Conservation (phyloP, 2,329 filamentous ascomycete genomes). For the Talaromyces sp. region DNA sequence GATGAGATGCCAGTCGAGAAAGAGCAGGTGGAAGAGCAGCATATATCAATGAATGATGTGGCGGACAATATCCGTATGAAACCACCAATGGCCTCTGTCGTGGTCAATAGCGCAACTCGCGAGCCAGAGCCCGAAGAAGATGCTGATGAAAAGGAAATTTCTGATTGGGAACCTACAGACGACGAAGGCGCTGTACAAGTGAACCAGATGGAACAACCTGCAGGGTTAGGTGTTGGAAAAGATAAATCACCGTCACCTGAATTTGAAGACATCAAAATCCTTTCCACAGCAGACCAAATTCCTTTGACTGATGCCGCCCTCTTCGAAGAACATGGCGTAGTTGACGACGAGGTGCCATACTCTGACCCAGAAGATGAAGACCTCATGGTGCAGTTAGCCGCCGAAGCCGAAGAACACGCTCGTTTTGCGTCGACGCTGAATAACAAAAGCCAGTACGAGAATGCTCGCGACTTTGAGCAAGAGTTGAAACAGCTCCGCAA, state of each 20-base stretch:
- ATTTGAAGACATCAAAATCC: constrained; percentile 47
- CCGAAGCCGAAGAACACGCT: constrained; percentile 89
- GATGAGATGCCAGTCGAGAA: background rate
- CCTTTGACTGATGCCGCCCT: constrained; percentile 16
- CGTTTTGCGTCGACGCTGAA: constrained; percentile 87
- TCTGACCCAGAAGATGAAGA: constrained; percentile 92
- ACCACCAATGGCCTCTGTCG: constrained; percentile 7
- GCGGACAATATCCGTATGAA: constrained; percentile 5
- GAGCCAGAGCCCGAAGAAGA: constrained; percentile 13
- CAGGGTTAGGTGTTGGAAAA: background rate
- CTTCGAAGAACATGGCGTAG: constrained; percentile 16
- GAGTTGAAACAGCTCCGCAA: constrained; percentile 80
- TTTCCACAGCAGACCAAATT: constrained; percentile 16
- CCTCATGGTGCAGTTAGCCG: constrained; percentile 75
- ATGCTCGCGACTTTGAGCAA: constrained; percentile 73
- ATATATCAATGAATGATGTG: constrained; percentile 3
- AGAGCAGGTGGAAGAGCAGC: background rate
- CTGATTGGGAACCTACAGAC: constrained; percentile 13
- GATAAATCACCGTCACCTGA: constrained; percentile 41
- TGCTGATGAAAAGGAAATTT: constrained; percentile 13
- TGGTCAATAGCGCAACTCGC: constrained; percentile 15
- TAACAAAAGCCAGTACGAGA: constrained; percentile 63
- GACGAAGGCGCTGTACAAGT: constrained; percentile 10
- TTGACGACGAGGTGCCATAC: constrained; percentile 54
- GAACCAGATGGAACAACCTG: background rate